Percentiles rank a stretch among this genome's conserved stretches.
Conservation (phyloP, 2,329 filamentous ascomycete species). For the Colletotrichum sp. region DNA sequence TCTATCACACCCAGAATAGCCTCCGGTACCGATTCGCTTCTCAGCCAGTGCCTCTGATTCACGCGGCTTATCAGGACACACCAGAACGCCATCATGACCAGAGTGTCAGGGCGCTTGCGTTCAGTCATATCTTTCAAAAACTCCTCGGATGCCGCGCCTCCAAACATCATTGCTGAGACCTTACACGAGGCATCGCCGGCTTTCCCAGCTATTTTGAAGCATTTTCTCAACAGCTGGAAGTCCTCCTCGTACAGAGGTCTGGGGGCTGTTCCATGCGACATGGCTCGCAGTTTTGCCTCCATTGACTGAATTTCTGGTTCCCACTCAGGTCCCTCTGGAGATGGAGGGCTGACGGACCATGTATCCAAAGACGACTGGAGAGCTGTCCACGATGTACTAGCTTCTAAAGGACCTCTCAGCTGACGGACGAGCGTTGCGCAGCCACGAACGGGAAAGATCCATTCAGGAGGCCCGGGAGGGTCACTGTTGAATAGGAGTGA, state of each 20-base stretch:
- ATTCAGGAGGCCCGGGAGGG: background rate
- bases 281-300: fast-evolving
- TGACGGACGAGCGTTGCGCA: background rate
- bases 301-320: background rate
- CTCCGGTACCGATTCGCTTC: background rate
- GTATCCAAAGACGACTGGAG: background rate
- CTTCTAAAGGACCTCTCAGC: background rate
- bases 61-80: background rate
- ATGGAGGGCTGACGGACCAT: background rate
- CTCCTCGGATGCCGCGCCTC: background rate
- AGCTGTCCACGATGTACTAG: background rate
- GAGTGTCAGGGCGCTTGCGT: background rate
- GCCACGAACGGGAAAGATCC: background rate
- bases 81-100: background rate
- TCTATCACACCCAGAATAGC: background rate
- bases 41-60: background rate
- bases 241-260: background rate
- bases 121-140: background rate
- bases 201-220: background rate
- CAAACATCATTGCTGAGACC: background rate
- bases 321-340: background rate
- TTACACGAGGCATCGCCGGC: background rate
- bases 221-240: background rate
- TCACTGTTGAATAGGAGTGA: background rate
- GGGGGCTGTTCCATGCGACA: background rate